Evolutionary conservation across 225 moss, liverwort and hornwort species (phyloP).

Genomic region (Straminergon stramineum): DNA sequence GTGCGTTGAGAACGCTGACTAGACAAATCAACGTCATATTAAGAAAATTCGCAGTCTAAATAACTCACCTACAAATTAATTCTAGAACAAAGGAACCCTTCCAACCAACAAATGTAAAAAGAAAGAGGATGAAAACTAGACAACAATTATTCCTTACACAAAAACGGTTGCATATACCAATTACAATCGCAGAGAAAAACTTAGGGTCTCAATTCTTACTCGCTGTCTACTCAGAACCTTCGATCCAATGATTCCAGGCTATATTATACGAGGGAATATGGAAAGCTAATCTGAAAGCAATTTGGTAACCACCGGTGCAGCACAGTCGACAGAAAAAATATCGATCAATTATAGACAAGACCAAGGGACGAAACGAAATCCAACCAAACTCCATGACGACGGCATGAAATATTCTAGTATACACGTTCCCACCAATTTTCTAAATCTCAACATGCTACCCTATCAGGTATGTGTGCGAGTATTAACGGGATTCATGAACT

Average conservation of each 20-base stretch:
- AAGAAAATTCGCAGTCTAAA: not conserved
- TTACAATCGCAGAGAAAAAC: not conserved
- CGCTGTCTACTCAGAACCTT: not conserved
- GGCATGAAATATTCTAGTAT: conserved; percentile 53
- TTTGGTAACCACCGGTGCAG: not conserved
- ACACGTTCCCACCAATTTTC: conserved; percentile 40
- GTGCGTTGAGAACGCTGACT: not conserved
- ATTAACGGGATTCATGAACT: conserved; percentile 26
- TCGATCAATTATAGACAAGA: not conserved
- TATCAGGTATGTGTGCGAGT: conserved; percentile 42
- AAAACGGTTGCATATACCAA: not conserved
- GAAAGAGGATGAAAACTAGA: not conserved
- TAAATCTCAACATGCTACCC: conserved; percentile 62
- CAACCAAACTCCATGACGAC: conserved; percentile 47
- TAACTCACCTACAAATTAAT: not conserved
- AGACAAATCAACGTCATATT: not conserved
- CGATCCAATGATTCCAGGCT: not conserved
- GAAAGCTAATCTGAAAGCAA: not conserved
- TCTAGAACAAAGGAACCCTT: not conserved
- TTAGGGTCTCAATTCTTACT: not conserved
- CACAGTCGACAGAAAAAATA: not conserved
- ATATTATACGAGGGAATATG: not conserved
- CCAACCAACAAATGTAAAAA: not conserved
- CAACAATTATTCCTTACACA: not conserved
- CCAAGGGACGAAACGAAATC: not conserved